phyloP scores from a whole-genome alignment of 2,329 filamentous ascomycete genomes.

The Esteya vermicola region DNA sequence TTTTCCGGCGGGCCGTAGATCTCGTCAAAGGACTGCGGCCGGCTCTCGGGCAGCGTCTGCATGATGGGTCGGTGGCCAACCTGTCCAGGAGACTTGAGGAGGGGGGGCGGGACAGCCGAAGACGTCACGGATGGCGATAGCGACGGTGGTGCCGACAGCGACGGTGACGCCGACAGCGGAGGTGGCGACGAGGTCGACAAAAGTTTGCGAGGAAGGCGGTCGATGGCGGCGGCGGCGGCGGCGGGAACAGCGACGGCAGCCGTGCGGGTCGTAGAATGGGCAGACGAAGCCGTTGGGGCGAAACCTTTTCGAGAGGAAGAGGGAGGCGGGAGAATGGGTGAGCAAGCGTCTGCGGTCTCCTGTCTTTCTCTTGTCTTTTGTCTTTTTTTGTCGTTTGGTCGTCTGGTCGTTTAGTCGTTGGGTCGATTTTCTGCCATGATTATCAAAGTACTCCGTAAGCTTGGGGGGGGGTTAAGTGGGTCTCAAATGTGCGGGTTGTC shows the following conservation, averaged over 20 bases:
- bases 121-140: conserved; percentile 13
- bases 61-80: conserved; percentile 23
- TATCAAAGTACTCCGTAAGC: background rate
- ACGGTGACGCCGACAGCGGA: background rate
- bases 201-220: conserved; percentile 3
- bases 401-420: too few species aligned
- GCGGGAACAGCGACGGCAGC: conserved; percentile 5
- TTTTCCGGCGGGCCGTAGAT: conserved; percentile 98
- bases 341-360: too few species aligned
- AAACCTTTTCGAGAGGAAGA: too few species aligned
- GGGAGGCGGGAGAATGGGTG: too few species aligned
- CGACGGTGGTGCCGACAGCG: conserved; percentile 21
- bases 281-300: too few species aligned
- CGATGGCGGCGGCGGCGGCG: conserved; percentile 4
- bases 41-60: conserved; percentile 56
- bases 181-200: conserved; percentile 10
- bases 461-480: background rate
- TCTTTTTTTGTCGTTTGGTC: too few species aligned
- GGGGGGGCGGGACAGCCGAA: too few species aligned
- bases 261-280: too few species aligned
- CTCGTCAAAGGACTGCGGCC: conserved; percentile 94
- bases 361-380: too few species aligned
- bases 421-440: too few species aligned
- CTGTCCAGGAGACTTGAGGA: too few species aligned
- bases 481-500: too few species aligned